Evolutionary conservation across 768 basidiomycete genomes (phyloP), one percentile per base, ranked within the genome.

Genomic region (Boletus sp.): DNA sequence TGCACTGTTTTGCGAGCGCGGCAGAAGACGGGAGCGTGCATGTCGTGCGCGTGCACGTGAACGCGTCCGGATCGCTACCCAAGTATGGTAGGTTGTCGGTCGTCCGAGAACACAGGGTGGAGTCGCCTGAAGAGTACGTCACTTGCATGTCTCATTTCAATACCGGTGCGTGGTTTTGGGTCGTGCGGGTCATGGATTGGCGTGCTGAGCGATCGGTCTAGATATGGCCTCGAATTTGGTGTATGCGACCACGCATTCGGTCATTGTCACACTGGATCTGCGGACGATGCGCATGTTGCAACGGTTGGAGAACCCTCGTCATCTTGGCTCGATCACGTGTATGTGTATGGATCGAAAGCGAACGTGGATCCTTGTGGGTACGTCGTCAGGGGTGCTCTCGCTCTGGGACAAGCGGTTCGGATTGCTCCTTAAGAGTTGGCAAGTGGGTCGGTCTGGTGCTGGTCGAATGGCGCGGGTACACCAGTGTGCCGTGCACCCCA

Each of bases 381-480:
- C 96, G 1, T 83, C 88, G 3, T 83, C 81, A 2, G 97, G 96
- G 6, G 83, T 88, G 14, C 73, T 98, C 13, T 85, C 90, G 0
- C 77, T 99, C 3, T 99, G 95, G 94, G 97, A 99, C 72, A 83
- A 93, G 40, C 87, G 96, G 10, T 99, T 98, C 61, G 94, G 95
- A 1, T 75, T 98, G 19, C 75, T 88, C 5, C 77, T 98, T 58
- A 90, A 89, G 68, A 90, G 85, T 55, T 98, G 96, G 95, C 83
- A 84, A 63, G 84, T 84, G 7, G 84, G 84, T 10, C 75, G 77
- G 7, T 77, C 81, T 4, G 74, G 78, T 11, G 74, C 75, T 2
- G 82, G 82, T 2, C 72, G 76, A 37, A 75, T 78, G 7, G 79
- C 78, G 3, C 79, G 83, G 35, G 81, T 95, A 23, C 80, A 90